Conservation (phyloP, 2,329 filamentous ascomycete species). For the Hypoxylon sp. region DNA sequence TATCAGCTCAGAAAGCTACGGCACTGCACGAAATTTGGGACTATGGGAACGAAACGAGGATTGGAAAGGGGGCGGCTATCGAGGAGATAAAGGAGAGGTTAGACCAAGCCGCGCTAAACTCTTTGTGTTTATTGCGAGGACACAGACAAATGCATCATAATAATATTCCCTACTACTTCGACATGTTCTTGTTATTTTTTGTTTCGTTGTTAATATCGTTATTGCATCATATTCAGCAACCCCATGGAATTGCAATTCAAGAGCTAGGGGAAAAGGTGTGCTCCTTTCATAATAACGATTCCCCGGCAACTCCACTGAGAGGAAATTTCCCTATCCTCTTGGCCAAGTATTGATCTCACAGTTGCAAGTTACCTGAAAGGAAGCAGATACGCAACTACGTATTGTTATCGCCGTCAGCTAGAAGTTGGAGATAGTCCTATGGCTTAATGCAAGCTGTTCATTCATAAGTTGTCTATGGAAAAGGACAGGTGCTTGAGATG, state of each 20-base stretch:
- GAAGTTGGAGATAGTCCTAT: neutral
- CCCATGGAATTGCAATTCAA: neutral
- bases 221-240: neutral
- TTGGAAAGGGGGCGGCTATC: slow-evolving; percentile 4
- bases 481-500: too few species aligned
- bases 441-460: neutral
- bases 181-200: neutral
- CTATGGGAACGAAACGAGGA: slow-evolving; percentile 30
- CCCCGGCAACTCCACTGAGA: neutral
- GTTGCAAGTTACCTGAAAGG: neutral
- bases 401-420: neutral
- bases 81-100: slow-evolving; percentile 28
- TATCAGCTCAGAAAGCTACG: slow-evolving; percentile 39
- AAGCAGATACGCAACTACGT: neutral
- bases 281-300: neutral
- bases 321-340: neutral
- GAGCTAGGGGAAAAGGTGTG: neutral
- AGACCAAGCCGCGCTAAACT: slow-evolving; percentile 33
- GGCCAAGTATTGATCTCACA: neutral
- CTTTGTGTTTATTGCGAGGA: slow-evolving; percentile 26
- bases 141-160: slow-evolving; percentile 41
- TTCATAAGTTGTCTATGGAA: neutral
- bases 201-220: neutral
- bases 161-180: slow-evolving; percentile 40
- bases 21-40: slow-evolving; percentile 36